Evolutionary conservation across 192 early-diverging fungal genomes (phyloP).

Genomic region (Phycomyces nitens): DNA sequence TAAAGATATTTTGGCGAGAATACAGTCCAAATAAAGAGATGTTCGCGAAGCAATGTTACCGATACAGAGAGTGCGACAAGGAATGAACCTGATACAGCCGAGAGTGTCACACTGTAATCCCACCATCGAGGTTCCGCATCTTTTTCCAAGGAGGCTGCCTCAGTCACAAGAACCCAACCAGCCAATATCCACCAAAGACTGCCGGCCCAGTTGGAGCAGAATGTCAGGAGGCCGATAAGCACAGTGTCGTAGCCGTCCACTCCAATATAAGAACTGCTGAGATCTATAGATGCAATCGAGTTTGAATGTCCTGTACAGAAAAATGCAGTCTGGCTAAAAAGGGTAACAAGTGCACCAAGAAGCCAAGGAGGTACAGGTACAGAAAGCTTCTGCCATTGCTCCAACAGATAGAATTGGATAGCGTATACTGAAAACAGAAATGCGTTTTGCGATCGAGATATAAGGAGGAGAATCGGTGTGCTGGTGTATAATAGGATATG

Average conservation of each 20-base stretch:
- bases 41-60: conserved; percentile 59
- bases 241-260: conserved; percentile 60
- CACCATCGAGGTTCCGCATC: conserved; percentile 11
- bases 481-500: conserved; percentile 38
- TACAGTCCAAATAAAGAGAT: conserved; percentile 81
- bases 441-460: conserved; percentile 61
- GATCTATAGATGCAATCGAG: conserved; percentile 73
- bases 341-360: conserved; percentile 22
- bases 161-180: conserved; percentile 25
- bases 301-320: conserved; percentile 73
- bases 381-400: conserved; percentile 10
- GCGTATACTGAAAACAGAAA: conserved; percentile 54
- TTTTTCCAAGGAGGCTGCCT: background rate
- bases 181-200: conserved; percentile 65
- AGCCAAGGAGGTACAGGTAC: conserved; percentile 14
- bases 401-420: conserved; percentile 39
- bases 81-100: conserved; percentile 31
- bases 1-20: conserved; percentile 81
- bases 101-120: conserved; percentile 18
- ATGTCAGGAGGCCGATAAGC: conserved; percentile 64
- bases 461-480: conserved; percentile 59
- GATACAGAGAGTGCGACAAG: conserved; percentile 57
- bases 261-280: conserved; percentile 73
- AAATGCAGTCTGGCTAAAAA: conserved; percentile 56
- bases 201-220: conserved; percentile 69